Evolutionary conservation across 371 early-diverging fungal species (phyloP).

Genomic region (Choanephora cucurbitarum): DNA sequence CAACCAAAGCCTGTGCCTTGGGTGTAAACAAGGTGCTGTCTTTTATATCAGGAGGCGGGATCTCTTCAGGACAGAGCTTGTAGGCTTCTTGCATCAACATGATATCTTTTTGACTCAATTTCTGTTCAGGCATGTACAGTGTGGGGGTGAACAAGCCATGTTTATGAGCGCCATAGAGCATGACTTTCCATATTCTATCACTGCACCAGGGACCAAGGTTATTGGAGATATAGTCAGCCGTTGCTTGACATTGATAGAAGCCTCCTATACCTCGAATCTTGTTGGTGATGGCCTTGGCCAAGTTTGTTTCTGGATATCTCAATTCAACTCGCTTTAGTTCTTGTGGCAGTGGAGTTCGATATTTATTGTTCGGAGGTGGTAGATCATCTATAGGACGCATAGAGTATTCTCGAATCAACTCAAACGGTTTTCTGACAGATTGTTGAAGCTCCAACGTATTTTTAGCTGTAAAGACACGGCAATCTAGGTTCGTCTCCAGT

Average conservation of each 20-base stretch:
- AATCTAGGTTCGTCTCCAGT: slow-evolving; percentile 68
- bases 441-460: slow-evolving; percentile 27
- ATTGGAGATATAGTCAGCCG: slow-evolving; percentile 23
- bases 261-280: slow-evolving; percentile 34
- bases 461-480: slow-evolving; percentile 61
- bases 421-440: slow-evolving; percentile 48
- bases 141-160: slow-evolving; percentile 11
- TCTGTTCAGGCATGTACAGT: not conserved
- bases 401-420: slow-evolving; percentile 11
- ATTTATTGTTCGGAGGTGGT: not conserved
- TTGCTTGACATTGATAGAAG: slow-evolving; percentile 30
- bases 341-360: slow-evolving; percentile 51
- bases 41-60: slow-evolving; percentile 23
- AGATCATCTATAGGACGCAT: slow-evolving; percentile 4
- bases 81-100: slow-evolving; percentile 19
- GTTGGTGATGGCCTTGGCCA: slow-evolving; percentile 41
- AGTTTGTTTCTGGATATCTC: slow-evolving; percentile 31
- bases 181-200: slow-evolving; percentile 49
- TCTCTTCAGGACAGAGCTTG: not conserved
- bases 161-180: slow-evolving; percentile 26
- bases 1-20: slow-evolving; percentile 56
- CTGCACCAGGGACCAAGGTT: slow-evolving; percentile 69
- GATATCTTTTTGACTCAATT: slow-evolving; percentile 24
- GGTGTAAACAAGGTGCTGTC: slow-evolving; percentile 48
- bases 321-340: slow-evolving; percentile 44